Evolutionary conservation across 805 yeast species (phyloP).

Genomic region (Metschnikowia cubensis): DNA sequence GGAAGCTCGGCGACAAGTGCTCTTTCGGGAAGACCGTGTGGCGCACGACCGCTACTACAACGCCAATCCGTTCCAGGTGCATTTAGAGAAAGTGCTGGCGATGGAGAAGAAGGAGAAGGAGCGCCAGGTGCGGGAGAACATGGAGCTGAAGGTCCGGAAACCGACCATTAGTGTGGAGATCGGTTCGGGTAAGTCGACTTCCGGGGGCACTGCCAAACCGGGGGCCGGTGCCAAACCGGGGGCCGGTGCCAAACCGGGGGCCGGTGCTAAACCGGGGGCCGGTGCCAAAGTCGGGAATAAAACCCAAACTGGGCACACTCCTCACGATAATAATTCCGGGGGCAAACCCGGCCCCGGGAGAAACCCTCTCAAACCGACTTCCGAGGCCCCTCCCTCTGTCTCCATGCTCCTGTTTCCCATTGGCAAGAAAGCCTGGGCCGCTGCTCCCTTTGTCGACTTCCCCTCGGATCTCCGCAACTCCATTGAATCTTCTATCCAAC

Average conservation of each 20-base stretch:
- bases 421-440: slow-evolving; percentile 64
- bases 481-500: slow-evolving; percentile 58
- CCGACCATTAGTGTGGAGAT: slow-evolving; percentile 36
- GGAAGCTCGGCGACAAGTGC: slow-evolving; percentile 53
- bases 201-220: too few relatives aligned
- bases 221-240: too few relatives aligned
- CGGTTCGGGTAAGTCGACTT: too few relatives aligned
- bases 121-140: slow-evolving; percentile 40
- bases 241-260: not conserved
- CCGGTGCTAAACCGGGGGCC: too few relatives aligned
- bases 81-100: slow-evolving; percentile 52
- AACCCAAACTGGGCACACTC: too few relatives aligned
- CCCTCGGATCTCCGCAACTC: slow-evolving; percentile 56
- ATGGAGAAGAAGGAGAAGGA: slow-evolving; percentile 45
- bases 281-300: too few relatives aligned
- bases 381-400: not conserved
- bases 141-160: slow-evolving; percentile 47
- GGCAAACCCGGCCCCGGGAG: not conserved
- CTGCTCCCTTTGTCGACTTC: slow-evolving; percentile 65
- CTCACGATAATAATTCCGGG: not conserved
- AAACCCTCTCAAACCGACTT: not conserved
- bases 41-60: slow-evolving; percentile 54
- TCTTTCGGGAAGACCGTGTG: slow-evolving; percentile 43
- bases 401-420: slow-evolving; percentile 22
- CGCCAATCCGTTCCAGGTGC: slow-evolving; percentile 72